Evolutionary conservation across 176 grass and related monocot genomes (phyloP).

Genomic region (Puya raimondii): DNA sequence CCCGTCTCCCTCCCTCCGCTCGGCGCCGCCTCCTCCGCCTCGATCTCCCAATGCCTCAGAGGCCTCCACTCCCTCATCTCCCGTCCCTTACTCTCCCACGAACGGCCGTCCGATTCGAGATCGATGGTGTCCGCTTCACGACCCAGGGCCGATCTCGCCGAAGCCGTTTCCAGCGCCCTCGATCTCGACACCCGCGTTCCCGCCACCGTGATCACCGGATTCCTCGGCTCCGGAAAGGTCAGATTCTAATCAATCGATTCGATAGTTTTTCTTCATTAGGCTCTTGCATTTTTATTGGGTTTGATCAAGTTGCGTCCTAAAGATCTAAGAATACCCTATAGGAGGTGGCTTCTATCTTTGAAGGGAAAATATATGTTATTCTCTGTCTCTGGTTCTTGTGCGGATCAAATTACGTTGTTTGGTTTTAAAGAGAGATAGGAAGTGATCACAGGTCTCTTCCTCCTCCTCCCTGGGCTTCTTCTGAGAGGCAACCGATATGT

Average conservation of each 20-base stretch:
- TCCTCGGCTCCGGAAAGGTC: constrained; percentile 64
- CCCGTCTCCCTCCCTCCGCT: constrained; percentile 13
- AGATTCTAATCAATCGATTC: too few relatives aligned
- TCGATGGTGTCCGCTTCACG: constrained; percentile 5
- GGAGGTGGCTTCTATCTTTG: too few relatives aligned
- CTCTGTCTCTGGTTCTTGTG: too few relatives aligned
- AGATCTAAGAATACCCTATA: too few relatives aligned
- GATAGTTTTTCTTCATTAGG: background rate
- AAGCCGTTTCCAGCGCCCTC: constrained; percentile 27
- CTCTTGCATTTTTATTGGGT: too few relatives aligned
- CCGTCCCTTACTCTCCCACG: background rate
- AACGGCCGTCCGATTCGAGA: background rate
- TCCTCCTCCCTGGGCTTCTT: background rate
- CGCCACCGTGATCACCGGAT: constrained; percentile 67
- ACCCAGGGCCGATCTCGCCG: constrained; percentile 10
- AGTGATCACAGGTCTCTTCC: too few relatives aligned
- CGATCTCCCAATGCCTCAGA: constrained; percentile 14
- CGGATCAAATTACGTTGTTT: too few relatives aligned
- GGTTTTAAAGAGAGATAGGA: too few relatives aligned
- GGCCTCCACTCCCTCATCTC: constrained; percentile 13
- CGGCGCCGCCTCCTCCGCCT: background rate
- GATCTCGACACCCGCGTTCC: constrained; percentile 50
- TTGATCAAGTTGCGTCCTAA: too few relatives aligned
- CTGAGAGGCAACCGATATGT: background rate
- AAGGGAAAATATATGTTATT: too few relatives aligned